Conservation (phyloP, 176 grass and related monocot species). For the Hordeum marinum region DNA sequence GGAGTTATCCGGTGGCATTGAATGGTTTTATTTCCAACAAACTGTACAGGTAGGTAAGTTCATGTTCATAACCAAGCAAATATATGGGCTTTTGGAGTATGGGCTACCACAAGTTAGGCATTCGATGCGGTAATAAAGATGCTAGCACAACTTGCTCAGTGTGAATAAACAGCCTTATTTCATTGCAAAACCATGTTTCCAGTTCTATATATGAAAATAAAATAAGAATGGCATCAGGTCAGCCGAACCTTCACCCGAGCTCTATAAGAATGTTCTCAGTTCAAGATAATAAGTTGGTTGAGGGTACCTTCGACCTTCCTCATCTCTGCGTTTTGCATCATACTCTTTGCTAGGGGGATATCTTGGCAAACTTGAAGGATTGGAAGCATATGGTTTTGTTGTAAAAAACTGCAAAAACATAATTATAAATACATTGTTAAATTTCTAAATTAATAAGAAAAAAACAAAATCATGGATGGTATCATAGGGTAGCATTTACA, state of each 20-base stretch:
- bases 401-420: slow-evolving; percentile 73
- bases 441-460: not conserved
- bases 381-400: slow-evolving; percentile 85
- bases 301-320: slow-evolving; percentile 80
- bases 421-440: slow-evolving; percentile 2
- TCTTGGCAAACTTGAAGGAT: slow-evolving; percentile 87
- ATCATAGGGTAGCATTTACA: not conserved
- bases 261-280: not conserved
- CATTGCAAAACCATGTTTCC: not conserved
- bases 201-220: not conserved
- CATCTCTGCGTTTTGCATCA: slow-evolving; percentile 87
- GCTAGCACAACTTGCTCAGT: not conserved
- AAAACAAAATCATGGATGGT: not conserved
- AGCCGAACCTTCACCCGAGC: not conserved
- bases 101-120: not conserved
- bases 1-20: not conserved
- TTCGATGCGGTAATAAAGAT: not conserved
- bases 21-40: not conserved
- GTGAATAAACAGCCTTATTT: not conserved
- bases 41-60: not conserved
- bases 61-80: slow-evolving; percentile 6
- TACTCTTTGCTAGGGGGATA: slow-evolving; percentile 97
- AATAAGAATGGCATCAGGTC: not conserved
- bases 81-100: not conserved
- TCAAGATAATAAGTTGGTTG: not conserved